Evolutionary conservation across 176 grass and related monocot species (phyloP).

Genomic region (Dactylis glomerata): DNA sequence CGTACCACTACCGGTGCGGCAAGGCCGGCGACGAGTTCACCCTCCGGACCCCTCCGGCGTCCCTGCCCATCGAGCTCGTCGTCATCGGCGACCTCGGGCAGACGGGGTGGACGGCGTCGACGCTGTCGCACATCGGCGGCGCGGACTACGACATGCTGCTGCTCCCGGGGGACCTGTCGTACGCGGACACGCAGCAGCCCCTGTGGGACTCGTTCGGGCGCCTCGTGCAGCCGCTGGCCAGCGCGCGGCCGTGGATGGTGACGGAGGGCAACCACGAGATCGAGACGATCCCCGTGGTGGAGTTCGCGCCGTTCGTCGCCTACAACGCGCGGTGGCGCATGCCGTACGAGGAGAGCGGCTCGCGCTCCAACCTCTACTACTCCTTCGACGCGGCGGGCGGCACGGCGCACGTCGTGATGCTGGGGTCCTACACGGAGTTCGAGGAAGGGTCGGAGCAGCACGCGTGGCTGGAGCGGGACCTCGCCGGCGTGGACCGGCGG

Average conservation of each 20-base stretch:
- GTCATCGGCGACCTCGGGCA: conserved; percentile 64
- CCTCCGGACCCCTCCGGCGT: conserved; percentile 64
- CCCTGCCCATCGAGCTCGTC: conserved; percentile 58
- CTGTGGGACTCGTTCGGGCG: conserved; percentile 82
- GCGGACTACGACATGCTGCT: conserved; percentile 73
- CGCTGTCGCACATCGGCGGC: conserved; percentile 52
- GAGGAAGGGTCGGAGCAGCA: conserved; percentile 43
- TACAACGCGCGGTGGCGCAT: conserved; percentile 83
- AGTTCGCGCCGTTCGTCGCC: conserved; percentile 41
- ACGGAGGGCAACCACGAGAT: conserved; percentile 80
- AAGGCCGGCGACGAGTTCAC: conserved; percentile 46
- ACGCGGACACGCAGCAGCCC: conserved; percentile 66
- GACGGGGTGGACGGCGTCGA: conserved; percentile 75
- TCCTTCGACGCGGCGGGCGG: conserved; percentile 69
- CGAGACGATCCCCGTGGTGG: conserved; percentile 38
- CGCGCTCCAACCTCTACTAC: conserved; percentile 72
- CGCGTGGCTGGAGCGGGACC: conserved; percentile 53
- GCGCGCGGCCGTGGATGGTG: conserved; percentile 82
- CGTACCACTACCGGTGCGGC: conserved; percentile 85
- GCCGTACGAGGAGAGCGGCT: conserved; percentile 61
- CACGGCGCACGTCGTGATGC: conserved; percentile 61
- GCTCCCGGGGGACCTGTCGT: conserved; percentile 78
- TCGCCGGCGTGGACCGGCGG: conserved; percentile 48
- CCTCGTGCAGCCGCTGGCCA: conserved; percentile 60
- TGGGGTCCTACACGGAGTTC: conserved; percentile 57